A percentile compares a stretch with the other conserved stretches of the same genome.
phyloP scores from a whole-genome alignment of 2,329 filamentous ascomycete species.

The Cladosporium sp. region DNA sequence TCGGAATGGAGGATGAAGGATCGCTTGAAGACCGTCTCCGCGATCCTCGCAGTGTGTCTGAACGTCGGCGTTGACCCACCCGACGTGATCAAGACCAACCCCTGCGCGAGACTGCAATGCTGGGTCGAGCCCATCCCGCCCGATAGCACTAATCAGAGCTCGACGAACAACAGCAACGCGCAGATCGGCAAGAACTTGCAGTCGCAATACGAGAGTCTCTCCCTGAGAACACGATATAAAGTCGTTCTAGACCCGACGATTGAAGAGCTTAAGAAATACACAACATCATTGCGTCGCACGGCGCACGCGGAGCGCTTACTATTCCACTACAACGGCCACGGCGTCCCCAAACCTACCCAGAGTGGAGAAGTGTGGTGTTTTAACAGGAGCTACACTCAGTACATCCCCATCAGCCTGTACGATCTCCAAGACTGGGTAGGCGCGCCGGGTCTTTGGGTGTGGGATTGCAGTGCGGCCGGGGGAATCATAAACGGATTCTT shows the following conservation, averaged over 20 bases:
- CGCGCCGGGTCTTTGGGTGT: slow-evolving; percentile 92
- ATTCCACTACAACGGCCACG: slow-evolving; percentile 98
- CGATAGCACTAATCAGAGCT: slow-evolving; percentile 33
- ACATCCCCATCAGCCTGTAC: slow-evolving; percentile 92
- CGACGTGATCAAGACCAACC: slow-evolving; percentile 91
- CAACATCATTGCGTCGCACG: slow-evolving; percentile 79
- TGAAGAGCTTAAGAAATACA: slow-evolving; percentile 96
- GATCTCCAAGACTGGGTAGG: slow-evolving; percentile 94
- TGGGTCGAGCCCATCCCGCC: slow-evolving; percentile 87
- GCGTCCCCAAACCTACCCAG: slow-evolving; percentile 88
- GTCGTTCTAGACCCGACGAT: slow-evolving; percentile 94
- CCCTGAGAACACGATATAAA: slow-evolving; percentile 93
- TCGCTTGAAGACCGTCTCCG: slow-evolving; percentile 91
- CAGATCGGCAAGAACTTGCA: slow-evolving; percentile 96
- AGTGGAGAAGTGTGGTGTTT: slow-evolving; percentile 99
- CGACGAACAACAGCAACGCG: slow-evolving; percentile 49
- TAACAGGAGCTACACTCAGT: slow-evolving; percentile 97
- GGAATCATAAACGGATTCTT: slow-evolving; percentile 95
- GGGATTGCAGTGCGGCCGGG: slow-evolving; percentile 93
- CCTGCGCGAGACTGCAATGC: slow-evolving; percentile 87
- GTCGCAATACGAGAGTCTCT: slow-evolving; percentile 90
- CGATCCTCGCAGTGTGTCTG: slow-evolving; percentile 85
- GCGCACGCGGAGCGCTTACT: slow-evolving; percentile 93
- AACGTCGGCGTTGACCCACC: slow-evolving; percentile 98
- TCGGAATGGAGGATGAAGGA: slow-evolving; percentile 98